These are phyloP conservation scores for Periglandula ipomoeae DNA, from an alignment of 2,329 filamentous ascomycete genomes.

Conservation along the genomic window DNA sequence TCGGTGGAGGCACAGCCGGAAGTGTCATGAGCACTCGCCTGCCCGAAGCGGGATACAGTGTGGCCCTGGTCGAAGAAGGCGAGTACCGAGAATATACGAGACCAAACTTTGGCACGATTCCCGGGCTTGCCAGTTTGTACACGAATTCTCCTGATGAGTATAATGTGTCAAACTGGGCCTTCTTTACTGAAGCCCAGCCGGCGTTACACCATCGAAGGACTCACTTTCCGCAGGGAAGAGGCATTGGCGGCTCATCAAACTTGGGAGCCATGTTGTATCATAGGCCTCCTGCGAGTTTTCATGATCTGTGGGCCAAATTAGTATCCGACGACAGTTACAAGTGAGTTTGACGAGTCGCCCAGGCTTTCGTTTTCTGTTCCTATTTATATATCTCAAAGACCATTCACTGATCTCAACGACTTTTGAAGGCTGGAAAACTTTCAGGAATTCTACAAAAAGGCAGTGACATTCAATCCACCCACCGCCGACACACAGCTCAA, in stretches of 20 bases:
- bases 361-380: too few species aligned
- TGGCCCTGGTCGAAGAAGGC: background rate
- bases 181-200: background rate
- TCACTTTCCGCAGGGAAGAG: background rate
- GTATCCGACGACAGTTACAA: background rate
- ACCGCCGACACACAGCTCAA: background rate
- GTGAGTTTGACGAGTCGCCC: background rate
- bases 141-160: background rate
- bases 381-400: too few species aligned
- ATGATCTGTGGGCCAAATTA: background rate
- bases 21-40: constrained; percentile 13
- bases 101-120: background rate
- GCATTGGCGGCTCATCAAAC: background rate
- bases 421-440: background rate
- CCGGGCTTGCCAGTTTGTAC: background rate
- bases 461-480: background rate
- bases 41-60: background rate
- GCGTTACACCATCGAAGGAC: background rate
- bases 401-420: background rate
- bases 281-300: background rate
- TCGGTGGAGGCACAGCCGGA: constrained; percentile 54
- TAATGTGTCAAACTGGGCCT: background rate
- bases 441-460: background rate
- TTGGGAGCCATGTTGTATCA: background rate
- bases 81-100: background rate